Evolutionary conservation across 352 stramenopile genomes (phyloP).

Genomic region (Phytophthora brassicae): DNA sequence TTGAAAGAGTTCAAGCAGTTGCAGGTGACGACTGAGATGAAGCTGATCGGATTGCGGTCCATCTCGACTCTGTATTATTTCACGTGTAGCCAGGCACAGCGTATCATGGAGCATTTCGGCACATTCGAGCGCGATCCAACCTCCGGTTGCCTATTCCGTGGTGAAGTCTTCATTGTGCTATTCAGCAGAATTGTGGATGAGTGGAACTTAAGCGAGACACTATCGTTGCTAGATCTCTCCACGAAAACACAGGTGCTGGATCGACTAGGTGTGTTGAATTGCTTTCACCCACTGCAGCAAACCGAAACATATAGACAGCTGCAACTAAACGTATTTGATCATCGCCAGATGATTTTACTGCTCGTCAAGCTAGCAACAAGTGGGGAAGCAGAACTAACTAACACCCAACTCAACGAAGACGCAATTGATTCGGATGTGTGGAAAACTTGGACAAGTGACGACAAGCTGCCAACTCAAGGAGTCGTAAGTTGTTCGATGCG

Average conservation of each 20-base stretch:
- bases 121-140: constrained; percentile 65
- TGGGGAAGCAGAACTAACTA: constrained; percentile 51
- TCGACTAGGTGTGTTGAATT: constrained; percentile 60
- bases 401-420: constrained; percentile 49
- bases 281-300: constrained; percentile 63
- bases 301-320: constrained; percentile 55
- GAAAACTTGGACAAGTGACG: constrained; percentile 57
- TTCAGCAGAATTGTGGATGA: constrained; percentile 71
- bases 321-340: constrained; percentile 49
- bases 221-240: constrained; percentile 63
- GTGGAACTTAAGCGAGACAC: constrained; percentile 63
- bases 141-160: constrained; percentile 54
- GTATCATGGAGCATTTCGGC: constrained; percentile 79
- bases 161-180: constrained; percentile 74
- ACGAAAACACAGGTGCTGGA: constrained; percentile 71
- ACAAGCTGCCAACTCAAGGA: constrained; percentile 50
- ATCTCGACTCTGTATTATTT: constrained; percentile 79
- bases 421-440: constrained; percentile 48
- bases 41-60: constrained; percentile 64
- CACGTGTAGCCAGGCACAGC: constrained; percentile 63
- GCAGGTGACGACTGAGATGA: constrained; percentile 57
- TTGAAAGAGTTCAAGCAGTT: constrained; percentile 81
- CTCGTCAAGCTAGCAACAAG: constrained; percentile 50
- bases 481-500: constrained; percentile 53
- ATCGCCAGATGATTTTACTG: constrained; percentile 56